Base-by-base conservation (phyloP, 225 moss, liverwort and hornwort species). In the Straminergon stramineum region DNA sequence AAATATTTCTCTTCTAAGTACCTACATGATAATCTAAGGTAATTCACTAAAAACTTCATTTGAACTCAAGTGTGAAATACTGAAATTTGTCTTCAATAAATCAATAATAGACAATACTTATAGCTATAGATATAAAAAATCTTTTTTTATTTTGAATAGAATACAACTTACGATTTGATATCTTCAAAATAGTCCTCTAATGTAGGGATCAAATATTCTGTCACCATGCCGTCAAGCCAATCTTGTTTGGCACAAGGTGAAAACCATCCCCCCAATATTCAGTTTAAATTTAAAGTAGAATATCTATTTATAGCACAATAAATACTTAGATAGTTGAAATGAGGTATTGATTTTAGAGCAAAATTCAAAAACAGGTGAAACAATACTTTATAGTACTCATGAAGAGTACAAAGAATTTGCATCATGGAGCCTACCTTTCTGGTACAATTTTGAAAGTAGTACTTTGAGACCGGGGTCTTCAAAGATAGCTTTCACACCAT, bases 141-240 rank as follows among this genome's bases (percentile, higher is more conserved):
- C 30, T 13, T n/a, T 45, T 82, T 79, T 79, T n/a, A 62, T 56
- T 85, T 86, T 28, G 3, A 67, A 69, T 48, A 51, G 64, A 51
- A 21, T 41, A 48, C 26, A 88, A 92, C 96, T 92, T 89, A 97
- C 94, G 65, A 77, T 93, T 93, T 92, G 48, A 95, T 92, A 95
- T 97, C 97, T 84, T 94, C 91, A 95, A 96, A 96, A 90, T 97
- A 97, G 88, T 97, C 97, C 58, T 95, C 94, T 93, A 97, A 97
- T 67, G 97, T 97, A 69, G 97, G 95, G 89, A 96, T 92, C 83
- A 97, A 88, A 92, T 95, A 97, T 82, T 97, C 95, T 79, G 93
- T 97, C 67, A 97, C 96, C 92, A 97, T 92, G 85, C 94, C 90
- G 48, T 97, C 96, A 91, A 95, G 93, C 96, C 97, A 97, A 12